phyloP scores from a whole-genome alignment of 2,329 filamentous ascomycete genomes.

The Fusarium devonianum region DNA sequence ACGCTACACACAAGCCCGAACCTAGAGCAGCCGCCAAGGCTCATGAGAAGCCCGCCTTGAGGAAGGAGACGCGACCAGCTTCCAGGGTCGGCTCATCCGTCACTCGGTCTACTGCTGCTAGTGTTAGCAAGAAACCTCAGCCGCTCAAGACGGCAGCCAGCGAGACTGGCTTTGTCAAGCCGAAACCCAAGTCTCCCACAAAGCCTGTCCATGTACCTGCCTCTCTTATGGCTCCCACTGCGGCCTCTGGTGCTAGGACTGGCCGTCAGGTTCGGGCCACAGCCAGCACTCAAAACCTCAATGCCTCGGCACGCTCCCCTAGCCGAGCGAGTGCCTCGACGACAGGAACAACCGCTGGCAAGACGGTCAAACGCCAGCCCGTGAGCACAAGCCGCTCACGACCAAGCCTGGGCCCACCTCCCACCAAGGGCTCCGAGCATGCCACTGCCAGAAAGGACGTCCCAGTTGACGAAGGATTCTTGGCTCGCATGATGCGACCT shows the following conservation, averaged over 20 bases:
- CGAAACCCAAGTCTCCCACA: constrained; percentile 72
- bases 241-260: constrained; percentile 70
- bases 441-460: constrained; percentile 57
- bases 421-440: constrained; percentile 55
- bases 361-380: constrained; percentile 53
- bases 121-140: constrained; percentile 53
- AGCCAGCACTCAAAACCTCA: constrained; percentile 47
- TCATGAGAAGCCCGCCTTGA: constrained; percentile 37
- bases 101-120: constrained; percentile 45
- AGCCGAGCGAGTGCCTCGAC: constrained; percentile 55
- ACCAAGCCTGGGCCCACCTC: constrained; percentile 65
- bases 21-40: constrained; percentile 44
- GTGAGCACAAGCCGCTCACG: constrained; percentile 55
- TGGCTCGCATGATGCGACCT: constrained; percentile 83
- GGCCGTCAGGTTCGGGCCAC: constrained; percentile 40
- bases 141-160: constrained; percentile 51
- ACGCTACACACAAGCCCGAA: constrained; percentile 35
- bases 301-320: constrained; percentile 50
- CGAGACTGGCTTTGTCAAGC: constrained; percentile 60
- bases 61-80: constrained; percentile 46
- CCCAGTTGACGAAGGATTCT: constrained; percentile 72
- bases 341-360: constrained; percentile 36
- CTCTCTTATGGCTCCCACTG: constrained; percentile 73
- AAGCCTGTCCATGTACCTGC: constrained; percentile 71
- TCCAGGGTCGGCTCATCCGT: constrained; percentile 32